Conservation (phyloP, 2,329 filamentous ascomycete genomes). For the Trichothecium roseum region DNA sequence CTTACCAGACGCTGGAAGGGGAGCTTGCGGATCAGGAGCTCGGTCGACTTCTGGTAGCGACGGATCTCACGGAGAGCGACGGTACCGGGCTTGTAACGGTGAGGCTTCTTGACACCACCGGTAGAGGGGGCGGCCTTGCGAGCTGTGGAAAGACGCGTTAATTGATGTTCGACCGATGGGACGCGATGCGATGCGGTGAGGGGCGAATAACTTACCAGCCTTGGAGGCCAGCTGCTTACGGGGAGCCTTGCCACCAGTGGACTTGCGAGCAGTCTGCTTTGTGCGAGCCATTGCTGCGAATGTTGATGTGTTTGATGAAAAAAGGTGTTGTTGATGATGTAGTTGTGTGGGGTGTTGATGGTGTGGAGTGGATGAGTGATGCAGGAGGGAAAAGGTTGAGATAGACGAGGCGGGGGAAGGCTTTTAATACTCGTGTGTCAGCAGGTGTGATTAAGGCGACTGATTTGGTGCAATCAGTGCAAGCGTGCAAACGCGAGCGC, state of each 20-base stretch:
- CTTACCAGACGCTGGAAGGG: constrained; percentile 89
- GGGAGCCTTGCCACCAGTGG: constrained; percentile 68
- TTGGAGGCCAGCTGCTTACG: constrained; percentile 99
- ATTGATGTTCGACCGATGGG: constrained; percentile 7
- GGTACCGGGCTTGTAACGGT: constrained; percentile 83
- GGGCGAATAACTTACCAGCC: constrained; percentile 45
- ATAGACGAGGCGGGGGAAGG: constrained; percentile 30
- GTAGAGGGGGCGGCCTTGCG: constrained; percentile 97
- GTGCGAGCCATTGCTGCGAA: constrained; percentile 49
- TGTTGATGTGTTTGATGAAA: constrained; percentile 21
- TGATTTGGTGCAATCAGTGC: constrained; percentile 20
- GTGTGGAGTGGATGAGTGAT: constrained; percentile 19
- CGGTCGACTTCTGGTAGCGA: constrained; percentile 95
- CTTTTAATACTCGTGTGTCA: constrained; percentile 29
- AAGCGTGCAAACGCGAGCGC: constrained; percentile 7
- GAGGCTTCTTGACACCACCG: constrained; percentile 94
- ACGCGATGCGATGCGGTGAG: background rate
- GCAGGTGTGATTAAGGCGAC: constrained; percentile 18
- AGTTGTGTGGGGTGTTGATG: constrained; percentile 16
- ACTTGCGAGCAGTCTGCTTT: constrained; percentile 64
- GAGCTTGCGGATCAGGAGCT: constrained; percentile 92
- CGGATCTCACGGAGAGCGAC: constrained; percentile 98
- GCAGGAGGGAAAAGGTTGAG: constrained; percentile 27
- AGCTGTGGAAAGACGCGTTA: constrained; percentile 25
- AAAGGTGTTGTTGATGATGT: constrained; percentile 13